A percentile compares a stretch with the other conserved stretches of the same genome.
phyloP scores from a whole-genome alignment of 225 moss, liverwort and hornwort genomes.

The Neckera pumila region DNA sequence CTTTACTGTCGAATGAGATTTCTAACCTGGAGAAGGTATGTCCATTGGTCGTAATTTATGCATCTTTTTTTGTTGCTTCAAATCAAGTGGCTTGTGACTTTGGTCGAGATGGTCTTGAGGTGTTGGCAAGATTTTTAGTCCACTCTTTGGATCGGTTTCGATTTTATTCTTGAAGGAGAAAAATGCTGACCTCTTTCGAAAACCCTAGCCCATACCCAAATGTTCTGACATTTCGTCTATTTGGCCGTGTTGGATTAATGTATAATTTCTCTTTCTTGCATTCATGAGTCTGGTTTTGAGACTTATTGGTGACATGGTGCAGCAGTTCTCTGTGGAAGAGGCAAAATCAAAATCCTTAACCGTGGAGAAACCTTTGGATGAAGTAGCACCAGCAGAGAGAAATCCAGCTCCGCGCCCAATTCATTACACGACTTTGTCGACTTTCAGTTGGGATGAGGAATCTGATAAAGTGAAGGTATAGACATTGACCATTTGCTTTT shows the following conservation, averaged over 20 bases:
- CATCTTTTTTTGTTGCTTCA: background rate
- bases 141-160: background rate
- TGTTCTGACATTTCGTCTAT: background rate
- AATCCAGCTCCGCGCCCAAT: conserved; percentile 5
- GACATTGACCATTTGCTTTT: background rate
- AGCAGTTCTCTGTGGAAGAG: conserved; percentile 12
- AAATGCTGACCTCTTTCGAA: background rate
- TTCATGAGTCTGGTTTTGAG: background rate
- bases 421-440: conserved; percentile 25
- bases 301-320: background rate
- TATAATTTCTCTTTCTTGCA: background rate
- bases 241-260: background rate
- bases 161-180: background rate
- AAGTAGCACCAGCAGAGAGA: conserved; percentile 6
- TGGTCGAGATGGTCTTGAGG: background rate
- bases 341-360: background rate
- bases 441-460: conserved; percentile 59
- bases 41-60: background rate
- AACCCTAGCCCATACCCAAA: background rate
- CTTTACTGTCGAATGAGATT: conserved; percentile 24
- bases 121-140: background rate
- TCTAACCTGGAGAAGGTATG: conserved; percentile 30
- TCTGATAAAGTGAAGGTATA: conserved; percentile 49
- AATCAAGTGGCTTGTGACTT: background rate
- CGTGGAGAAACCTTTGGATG: conserved; percentile 3